A percentile compares a stretch with the other conserved stretches of the same genome.
phyloP scores from a whole-genome alignment of 106 monocot species.

The Dioscorea dumetorum region DNA sequence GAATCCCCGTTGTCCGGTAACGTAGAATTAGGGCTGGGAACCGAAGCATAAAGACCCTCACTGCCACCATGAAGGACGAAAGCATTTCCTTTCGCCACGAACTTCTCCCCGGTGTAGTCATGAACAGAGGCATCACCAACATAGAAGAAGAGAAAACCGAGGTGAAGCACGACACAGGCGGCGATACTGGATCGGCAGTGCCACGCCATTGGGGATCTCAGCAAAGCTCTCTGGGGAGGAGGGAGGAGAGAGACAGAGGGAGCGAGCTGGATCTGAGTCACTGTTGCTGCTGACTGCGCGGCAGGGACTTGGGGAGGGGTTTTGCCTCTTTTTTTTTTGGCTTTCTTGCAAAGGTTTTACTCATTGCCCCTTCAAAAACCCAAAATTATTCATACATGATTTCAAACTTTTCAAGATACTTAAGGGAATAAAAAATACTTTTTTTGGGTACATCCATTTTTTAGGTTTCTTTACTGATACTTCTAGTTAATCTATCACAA shows the following conservation, averaged over 20 bases:
- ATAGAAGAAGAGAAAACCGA: constrained; percentile 2
- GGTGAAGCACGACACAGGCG: constrained; percentile 2
- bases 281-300: neutral
- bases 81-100: constrained; percentile 63
- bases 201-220: constrained; percentile 20
- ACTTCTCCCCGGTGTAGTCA: constrained; percentile 52
- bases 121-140: constrained; percentile 61
- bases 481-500: no score
- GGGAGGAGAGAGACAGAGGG: neutral
- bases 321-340: no score
- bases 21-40: neutral
- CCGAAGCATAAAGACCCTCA: constrained; percentile 80
- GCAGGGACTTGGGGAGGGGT: no score
- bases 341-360: no score
- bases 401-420: no score
- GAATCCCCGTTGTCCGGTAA: constrained; percentile 38
- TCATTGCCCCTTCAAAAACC: no score
- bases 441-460: no score
- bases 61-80: constrained; percentile 89
- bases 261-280: constrained; percentile 10
- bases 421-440: no score
- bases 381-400: no score
- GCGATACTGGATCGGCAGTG: neutral
- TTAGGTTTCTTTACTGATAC: no score
- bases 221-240: no score